A percentile compares a stretch with the other conserved stretches of the same genome.
phyloP scores from a whole-genome alignment of 257 asterid genomes.

The Buddleja alternifolia region DNA sequence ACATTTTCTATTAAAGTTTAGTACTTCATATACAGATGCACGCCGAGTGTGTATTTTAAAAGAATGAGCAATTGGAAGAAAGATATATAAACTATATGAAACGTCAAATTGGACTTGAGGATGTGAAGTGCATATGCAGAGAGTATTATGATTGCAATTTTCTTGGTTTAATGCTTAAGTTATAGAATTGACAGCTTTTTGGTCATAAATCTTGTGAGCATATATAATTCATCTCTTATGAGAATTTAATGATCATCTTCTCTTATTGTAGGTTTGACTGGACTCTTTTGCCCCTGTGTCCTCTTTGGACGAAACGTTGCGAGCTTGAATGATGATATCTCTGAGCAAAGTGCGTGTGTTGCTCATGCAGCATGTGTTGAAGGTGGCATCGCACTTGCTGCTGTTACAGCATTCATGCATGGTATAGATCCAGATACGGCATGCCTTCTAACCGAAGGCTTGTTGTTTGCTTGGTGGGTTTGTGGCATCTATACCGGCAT shows the following conservation, averaged over 20 bases:
- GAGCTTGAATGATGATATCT: conserved; percentile 57
- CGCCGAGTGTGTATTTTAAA: no score
- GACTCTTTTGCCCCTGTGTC: conserved; percentile 72
- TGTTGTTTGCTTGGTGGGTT: conserved; percentile 86
- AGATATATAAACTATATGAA: no score
- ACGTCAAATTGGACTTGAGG: no score
- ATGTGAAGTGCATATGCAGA: no score
- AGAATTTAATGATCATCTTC: not conserved
- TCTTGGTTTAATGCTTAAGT: no score
- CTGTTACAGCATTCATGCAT: conserved; percentile 59
- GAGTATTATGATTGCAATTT: no score
- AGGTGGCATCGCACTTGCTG: conserved; percentile 80
- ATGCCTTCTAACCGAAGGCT: conserved; percentile 72
- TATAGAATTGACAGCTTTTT: no score
- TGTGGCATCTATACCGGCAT: conserved; percentile 83
- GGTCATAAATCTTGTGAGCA: no score
- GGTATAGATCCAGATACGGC: conserved; percentile 77
- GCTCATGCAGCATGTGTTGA: conserved; percentile 68
- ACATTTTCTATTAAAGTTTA: no score
- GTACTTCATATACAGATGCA: no score
- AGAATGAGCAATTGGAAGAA: no score
- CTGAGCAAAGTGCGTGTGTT: conserved; percentile 58
- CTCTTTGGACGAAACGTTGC: conserved; percentile 73
- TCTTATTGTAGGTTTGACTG: conserved; percentile 51
- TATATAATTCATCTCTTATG: not conserved